Conservation (phyloP, 257 asterid species). For the Catharanthus roseus region DNA sequence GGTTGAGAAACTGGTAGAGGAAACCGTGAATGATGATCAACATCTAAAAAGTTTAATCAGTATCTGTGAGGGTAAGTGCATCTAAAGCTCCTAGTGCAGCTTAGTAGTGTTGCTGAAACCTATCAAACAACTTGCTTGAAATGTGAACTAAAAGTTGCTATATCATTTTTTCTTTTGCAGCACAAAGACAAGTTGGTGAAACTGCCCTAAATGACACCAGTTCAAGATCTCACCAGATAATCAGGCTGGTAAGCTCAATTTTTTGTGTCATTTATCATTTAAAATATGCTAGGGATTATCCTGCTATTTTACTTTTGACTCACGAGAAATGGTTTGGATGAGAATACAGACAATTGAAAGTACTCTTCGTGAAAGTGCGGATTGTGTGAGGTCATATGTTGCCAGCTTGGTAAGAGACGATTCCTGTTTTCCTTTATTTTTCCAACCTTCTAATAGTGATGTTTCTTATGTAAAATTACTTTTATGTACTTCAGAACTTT, state of each 20-base stretch:
- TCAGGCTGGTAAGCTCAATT: constrained; percentile 58
- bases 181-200: constrained; percentile 97
- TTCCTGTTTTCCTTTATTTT: not conserved
- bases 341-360: constrained; percentile 80
- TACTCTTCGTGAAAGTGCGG: constrained; percentile 83
- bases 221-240: constrained; percentile 93
- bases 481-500: constrained; percentile 54
- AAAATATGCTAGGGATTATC: not conserved
- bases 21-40: constrained; percentile 68
- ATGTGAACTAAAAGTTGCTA: not conserved
- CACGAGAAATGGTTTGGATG: constrained; percentile 21
- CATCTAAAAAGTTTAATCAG: constrained; percentile 68
- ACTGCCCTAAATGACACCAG: constrained; percentile 89
- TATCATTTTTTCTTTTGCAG: constrained; percentile 46
- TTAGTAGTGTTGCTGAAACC: constrained; percentile 1
- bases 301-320: constrained; percentile 1
- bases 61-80: constrained; percentile 64
- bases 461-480: not conserved
- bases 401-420: constrained; percentile 71
- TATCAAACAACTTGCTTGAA: not conserved
- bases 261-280: not conserved
- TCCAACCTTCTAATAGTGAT: not conserved
- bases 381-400: constrained; percentile 84
- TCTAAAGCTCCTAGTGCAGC: constrained; percentile 14
- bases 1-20: constrained; percentile 89